phyloP scores from a whole-genome alignment of 2,329 filamentous ascomycete genomes.

The Ophiostoma ulmi region DNA sequence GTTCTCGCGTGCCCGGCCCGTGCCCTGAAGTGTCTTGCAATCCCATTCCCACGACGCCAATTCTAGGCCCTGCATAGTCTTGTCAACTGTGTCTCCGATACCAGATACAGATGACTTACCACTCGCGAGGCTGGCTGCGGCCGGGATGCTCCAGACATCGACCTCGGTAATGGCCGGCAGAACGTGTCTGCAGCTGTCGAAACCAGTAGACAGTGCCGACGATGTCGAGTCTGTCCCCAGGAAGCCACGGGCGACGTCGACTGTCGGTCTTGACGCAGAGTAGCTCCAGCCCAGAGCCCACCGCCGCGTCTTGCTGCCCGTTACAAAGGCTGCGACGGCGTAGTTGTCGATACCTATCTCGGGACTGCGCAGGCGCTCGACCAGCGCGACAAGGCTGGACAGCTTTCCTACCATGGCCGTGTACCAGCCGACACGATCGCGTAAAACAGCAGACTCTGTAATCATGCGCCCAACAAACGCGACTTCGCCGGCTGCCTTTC shows the following conservation, averaged over 20 bases:
- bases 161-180: constrained; percentile 42
- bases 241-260: constrained; percentile 40
- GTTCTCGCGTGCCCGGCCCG: constrained; percentile 61
- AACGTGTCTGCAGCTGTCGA: constrained; percentile 38
- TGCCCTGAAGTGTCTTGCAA: constrained; percentile 46
- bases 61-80: constrained; percentile 51
- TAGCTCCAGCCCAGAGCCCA: constrained; percentile 94
- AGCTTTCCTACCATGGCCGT: constrained; percentile 85
- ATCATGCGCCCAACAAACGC: constrained; percentile 81
- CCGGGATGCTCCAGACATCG: constrained; percentile 43
- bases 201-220: constrained; percentile 36
- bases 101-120: constrained; percentile 29
- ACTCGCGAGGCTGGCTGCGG: background rate
- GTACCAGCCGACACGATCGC: constrained; percentile 72
- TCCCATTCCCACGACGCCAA: constrained; percentile 62
- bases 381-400: constrained; percentile 57
- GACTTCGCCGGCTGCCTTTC: constrained; percentile 57
- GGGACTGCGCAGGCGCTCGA: constrained; percentile 49
- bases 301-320: constrained; percentile 70
- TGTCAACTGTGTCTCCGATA: constrained; percentile 35
- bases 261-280: constrained; percentile 56
- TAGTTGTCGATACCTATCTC: constrained; percentile 63
- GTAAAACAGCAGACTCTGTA: constrained; percentile 32
- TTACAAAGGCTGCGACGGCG: constrained; percentile 73
- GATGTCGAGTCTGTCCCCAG: constrained; percentile 34